These are phyloP conservation scores for Musa troglodytarum DNA, from an alignment of 176 grass and related monocot genomes.

Conservation along the genomic window DNA sequence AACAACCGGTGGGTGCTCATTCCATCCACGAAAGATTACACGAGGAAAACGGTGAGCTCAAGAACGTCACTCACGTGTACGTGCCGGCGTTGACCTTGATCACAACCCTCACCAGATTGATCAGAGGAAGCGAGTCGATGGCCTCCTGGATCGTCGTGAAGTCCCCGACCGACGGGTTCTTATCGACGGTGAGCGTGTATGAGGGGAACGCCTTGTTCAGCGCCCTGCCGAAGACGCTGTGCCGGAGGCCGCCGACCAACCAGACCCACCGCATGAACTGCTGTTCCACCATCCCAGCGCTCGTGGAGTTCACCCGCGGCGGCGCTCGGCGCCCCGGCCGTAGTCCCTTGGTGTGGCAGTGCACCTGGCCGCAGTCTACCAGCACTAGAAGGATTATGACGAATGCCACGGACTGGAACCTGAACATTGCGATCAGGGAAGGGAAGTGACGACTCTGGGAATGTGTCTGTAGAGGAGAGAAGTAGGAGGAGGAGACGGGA, in stretches of 20 bases:
- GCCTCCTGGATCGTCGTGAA: conserved; percentile 85
- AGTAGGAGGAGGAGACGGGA: not conserved
- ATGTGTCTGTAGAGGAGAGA: not conserved
- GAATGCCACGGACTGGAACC: conserved; percentile 18
- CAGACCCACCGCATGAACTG: conserved; percentile 76
- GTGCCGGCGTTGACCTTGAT: conserved; percentile 85
- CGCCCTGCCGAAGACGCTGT: conserved; percentile 43
- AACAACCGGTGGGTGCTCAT: not conserved
- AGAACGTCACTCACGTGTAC: conserved; percentile 45
- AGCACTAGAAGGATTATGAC: conserved; percentile 14
- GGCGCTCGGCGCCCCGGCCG: conserved; percentile 18
- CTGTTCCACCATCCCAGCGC: conserved; percentile 42
- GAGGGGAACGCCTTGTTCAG: conserved; percentile 44
- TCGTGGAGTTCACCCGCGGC: conserved; percentile 40
- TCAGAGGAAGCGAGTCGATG: conserved; percentile 67
- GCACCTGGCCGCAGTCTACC: conserved; percentile 5
- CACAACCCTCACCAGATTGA: conserved; percentile 82
- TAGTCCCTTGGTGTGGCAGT: conserved; percentile 46
- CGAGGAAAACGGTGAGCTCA: not conserved
- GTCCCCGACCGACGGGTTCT: conserved; percentile 34
- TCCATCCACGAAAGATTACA: not conserved
- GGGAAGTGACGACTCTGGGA: no score
- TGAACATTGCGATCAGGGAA: conserved; percentile 15
- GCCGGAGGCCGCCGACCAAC: conserved; percentile 44
- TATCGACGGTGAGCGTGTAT: conserved; percentile 61